phyloP scores from a whole-genome alignment of 345 rosid species.

The Atalantia buxifolia region DNA sequence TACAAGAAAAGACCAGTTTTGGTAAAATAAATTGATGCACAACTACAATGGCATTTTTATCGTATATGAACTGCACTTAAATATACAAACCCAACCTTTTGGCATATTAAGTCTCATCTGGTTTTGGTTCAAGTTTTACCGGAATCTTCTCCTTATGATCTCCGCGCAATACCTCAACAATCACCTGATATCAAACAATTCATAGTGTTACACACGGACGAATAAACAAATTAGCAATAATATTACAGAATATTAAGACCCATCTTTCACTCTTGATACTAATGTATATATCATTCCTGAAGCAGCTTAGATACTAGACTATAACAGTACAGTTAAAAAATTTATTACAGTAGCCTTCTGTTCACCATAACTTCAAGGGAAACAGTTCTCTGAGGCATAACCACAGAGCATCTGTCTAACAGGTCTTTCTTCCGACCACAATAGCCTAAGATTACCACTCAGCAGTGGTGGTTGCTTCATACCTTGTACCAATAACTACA shows the following conservation, averaged over 20 bases:
- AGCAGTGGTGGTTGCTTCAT: background rate
- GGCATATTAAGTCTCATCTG: conserved; percentile 58
- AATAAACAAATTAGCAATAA: background rate
- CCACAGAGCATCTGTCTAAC: background rate
- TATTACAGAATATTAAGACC: background rate
- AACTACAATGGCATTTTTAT: conserved; percentile 22
- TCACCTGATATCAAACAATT: conserved; percentile 43
- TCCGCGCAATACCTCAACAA: conserved; percentile 84
- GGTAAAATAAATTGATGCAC: conserved; percentile 19
- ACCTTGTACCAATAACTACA: background rate
- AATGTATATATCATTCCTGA: background rate
- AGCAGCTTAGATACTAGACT: background rate
- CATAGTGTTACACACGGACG: background rate
- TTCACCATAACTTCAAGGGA: background rate
- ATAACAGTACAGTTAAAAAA: background rate
- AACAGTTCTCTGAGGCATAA: background rate
- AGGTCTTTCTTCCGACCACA: background rate
- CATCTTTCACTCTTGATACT: background rate
- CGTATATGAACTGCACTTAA: conserved; percentile 4
- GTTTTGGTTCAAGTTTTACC: conserved; percentile 78
- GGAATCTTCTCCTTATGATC: conserved; percentile 93
- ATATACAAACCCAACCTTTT: conserved; percentile 16
- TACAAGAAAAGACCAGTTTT: conserved; percentile 20
- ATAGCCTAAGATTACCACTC: background rate
- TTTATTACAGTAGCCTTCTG: background rate